Evolutionary conservation across 306 rosid genomes (phyloP), one percentile per base, ranked within the genome.

Genomic region (Malus domestica): DNA sequence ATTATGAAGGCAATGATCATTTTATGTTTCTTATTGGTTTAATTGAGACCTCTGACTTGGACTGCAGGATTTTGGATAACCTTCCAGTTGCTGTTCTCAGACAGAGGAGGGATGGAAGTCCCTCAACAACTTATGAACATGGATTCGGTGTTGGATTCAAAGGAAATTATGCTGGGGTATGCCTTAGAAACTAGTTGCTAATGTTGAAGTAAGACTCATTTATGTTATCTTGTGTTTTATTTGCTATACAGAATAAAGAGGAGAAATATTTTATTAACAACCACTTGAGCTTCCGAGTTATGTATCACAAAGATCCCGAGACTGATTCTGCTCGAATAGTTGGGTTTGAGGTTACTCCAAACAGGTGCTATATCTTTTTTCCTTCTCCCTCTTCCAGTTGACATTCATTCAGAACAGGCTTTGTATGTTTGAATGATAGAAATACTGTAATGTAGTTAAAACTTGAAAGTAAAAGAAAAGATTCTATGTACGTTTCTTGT

Each of bases 71-170:
- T 78, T 86, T 96, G 82, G 99, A 96, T 81, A 96, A 96, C 83
- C 98, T 96, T 80, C 99, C 99, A 35, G 97, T 96, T 76, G 99
- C 99, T 73, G 97, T 96, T 81, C 97, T 85, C 70, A 90, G 98
- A 78, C 95, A 92, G 82, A 89, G 99, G 84, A 83, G 88, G 79
- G 99, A 96, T 64, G 98, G 97, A 77, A 88, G 80, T 80, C 96
- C 78, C 29, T 90, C 98, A 76, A 95, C 97, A 60, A 92, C 98
- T 13, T 96, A 96, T 55, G 99, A 92, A 60, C 99, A 96, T 78
- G 99, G 99, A 60, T 96, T 87, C 83, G 89, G 88, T 84, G 99
- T 90, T 82, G 99, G 99, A 67, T 96, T 92, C 83, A 96, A 89
- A 86, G 97, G 97, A 84, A 95, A 87, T 74, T 95, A 92, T 89